A percentile compares a stretch with the other conserved stretches of the same genome.
These are phyloP conservation scores for Epichloe brachyelytri DNA, from an alignment of 2,329 filamentous ascomycete genomes.

Conservation along the genomic window DNA sequence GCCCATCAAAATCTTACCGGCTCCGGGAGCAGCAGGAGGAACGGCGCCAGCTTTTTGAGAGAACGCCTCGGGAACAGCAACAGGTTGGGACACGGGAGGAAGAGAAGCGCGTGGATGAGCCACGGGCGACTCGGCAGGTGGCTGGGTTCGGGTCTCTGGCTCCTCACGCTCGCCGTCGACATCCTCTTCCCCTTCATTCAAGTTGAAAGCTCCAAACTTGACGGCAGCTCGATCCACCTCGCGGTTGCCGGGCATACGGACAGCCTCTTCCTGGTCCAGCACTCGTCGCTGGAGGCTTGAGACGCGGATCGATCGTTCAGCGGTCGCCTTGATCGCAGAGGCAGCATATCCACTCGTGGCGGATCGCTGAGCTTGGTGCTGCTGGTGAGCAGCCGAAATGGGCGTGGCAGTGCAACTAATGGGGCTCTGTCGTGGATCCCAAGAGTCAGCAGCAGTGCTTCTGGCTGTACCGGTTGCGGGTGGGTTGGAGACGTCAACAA, in stretches of 20 bases:
- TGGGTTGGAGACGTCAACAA: slow-evolving; percentile 69
- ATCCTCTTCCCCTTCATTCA: slow-evolving; percentile 74
- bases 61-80: slow-evolving; percentile 42
- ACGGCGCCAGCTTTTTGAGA: slow-evolving; percentile 40
- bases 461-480: slow-evolving; percentile 70
- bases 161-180: slow-evolving; percentile 93
- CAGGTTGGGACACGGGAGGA: slow-evolving; percentile 53
- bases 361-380: slow-evolving; percentile 41
- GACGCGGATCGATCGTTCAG: slow-evolving; percentile 49
- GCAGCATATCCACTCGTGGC: slow-evolving; percentile 58
- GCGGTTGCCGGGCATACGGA: slow-evolving; percentile 95
- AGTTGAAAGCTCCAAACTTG: slow-evolving; percentile 89
- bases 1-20: slow-evolving; percentile 16
- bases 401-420: slow-evolving; percentile 53
- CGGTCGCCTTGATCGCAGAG: slow-evolving; percentile 68
- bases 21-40: slow-evolving; percentile 16
- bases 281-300: slow-evolving; percentile 77
- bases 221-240: slow-evolving; percentile 87
- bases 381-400: slow-evolving; percentile 48
- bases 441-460: slow-evolving; percentile 79
- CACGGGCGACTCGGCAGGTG: slow-evolving; percentile 83
- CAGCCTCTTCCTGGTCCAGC: slow-evolving; percentile 90
- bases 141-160: slow-evolving; percentile 84
- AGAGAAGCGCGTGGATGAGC: slow-evolving; percentile 75
- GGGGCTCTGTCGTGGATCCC: slow-evolving; percentile 54